These are phyloP conservation scores for Moesziomyces parantarcticus DNA, from an alignment of 1,284 basidiomycete species.

Conservation along the genomic window DNA sequence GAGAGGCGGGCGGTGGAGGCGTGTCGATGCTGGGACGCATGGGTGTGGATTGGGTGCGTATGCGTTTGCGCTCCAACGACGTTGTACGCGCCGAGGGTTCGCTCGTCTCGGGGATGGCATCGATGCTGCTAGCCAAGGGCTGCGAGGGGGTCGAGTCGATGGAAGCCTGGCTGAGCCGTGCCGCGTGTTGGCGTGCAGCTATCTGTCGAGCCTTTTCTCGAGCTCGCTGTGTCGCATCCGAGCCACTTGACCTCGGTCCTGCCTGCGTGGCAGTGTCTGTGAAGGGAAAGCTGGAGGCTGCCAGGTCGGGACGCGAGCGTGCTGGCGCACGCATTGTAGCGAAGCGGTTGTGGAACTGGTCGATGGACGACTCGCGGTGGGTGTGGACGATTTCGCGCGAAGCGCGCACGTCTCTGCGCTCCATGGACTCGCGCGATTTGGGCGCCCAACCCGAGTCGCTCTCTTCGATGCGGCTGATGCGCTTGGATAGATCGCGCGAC, in stretches of 20 bases:
- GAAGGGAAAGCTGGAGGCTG: conserved; percentile 13
- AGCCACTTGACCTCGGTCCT: background rate
- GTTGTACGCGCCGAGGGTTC: too few relatives aligned
- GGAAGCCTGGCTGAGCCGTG: background rate
- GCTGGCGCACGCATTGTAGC: conserved; percentile 9
- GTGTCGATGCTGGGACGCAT: conserved; percentile 32
- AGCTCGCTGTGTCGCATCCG: conserved; percentile 33
- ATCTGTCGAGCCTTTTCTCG: conserved; percentile 34
- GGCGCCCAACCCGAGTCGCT: conserved; percentile 36
- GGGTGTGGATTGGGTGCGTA: conserved; percentile 45
- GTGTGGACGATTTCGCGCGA: conserved; percentile 32
- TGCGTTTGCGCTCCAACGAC: conserved; percentile 17
- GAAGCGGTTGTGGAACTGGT: conserved; percentile 46
- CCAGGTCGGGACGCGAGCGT: background rate
- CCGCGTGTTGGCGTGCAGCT: conserved; percentile 17
- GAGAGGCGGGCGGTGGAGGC: too few relatives aligned
- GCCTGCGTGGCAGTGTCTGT: background rate
- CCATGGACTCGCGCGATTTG: conserved; percentile 16
- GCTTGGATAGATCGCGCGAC: conserved; percentile 24
- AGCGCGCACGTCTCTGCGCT: conserved; percentile 3
- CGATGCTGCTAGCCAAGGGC: conserved; percentile 6
- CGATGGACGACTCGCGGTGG: conserved; percentile 27
- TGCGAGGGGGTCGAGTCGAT: conserved; percentile 7
- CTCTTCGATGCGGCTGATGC: conserved; percentile 48
- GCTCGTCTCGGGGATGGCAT: conserved; percentile 10